A percentile compares a stretch with the other conserved stretches of the same genome.
Conservation (phyloP, 495 filamentous ascomycete species). For the Penicillium crystallinum region DNA sequence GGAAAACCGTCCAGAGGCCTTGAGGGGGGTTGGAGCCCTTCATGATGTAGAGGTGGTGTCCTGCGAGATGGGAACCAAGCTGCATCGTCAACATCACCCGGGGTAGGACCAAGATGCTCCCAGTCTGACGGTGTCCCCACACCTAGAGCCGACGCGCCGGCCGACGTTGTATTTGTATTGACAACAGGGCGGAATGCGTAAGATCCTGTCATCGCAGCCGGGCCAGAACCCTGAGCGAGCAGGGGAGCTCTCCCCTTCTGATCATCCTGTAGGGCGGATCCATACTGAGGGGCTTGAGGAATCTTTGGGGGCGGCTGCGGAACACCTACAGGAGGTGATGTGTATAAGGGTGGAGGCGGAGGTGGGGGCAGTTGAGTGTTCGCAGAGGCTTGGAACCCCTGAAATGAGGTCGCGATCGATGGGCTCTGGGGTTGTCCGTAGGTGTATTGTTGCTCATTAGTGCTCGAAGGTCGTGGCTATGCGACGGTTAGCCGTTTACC, state of each 20-base stretch:
- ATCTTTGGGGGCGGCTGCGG: conserved; percentile 42
- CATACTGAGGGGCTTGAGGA: conserved; percentile 31
- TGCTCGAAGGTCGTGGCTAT: conserved; percentile 41
- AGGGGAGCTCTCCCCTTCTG: conserved; percentile 12
- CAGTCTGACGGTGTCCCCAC: conserved; percentile 54
- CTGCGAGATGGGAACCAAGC: conserved; percentile 22
- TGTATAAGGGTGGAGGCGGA: conserved; percentile 23
- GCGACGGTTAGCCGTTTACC: not conserved
- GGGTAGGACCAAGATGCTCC: conserved; percentile 48
- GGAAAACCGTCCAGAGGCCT: conserved; percentile 11
- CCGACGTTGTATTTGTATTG: conserved; percentile 12
- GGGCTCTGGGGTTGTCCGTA: conserved; percentile 17
- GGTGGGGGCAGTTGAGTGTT: conserved; percentile 2
- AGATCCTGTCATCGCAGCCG: conserved; percentile 15
- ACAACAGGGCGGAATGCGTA: conserved; percentile 14
- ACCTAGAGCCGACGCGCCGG: conserved; percentile 44
- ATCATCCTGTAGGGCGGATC: conserved; percentile 14
- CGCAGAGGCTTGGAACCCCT: conserved; percentile 14
- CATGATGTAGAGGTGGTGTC: conserved; percentile 8
- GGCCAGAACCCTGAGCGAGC: conserved; percentile 16
- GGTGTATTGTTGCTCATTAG: conserved; percentile 21
- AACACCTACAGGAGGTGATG: conserved; percentile 21
- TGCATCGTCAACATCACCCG: conserved; percentile 32
- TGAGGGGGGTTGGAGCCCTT: conserved; percentile 8
- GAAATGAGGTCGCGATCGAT: conserved; percentile 14